phyloP scores from a whole-genome alignment of 2,329 filamentous ascomycete species.

The Trichoderma semiorbis region DNA sequence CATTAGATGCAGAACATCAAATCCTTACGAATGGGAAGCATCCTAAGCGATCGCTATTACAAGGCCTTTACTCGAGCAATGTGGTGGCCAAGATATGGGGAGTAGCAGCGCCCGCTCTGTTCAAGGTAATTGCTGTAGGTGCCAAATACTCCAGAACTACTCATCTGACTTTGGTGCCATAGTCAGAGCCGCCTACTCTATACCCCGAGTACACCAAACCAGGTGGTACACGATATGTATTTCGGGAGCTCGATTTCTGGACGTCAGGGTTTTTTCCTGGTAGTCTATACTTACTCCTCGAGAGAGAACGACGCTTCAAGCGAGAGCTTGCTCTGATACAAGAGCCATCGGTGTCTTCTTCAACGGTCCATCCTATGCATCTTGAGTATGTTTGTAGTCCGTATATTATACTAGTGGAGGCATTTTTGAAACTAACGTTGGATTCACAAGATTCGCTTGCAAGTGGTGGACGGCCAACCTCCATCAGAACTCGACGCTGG shows the following conservation, averaged over 20 bases:
- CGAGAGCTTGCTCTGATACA: background rate
- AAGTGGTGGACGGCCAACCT: background rate
- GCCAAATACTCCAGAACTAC: rapidly evolving
- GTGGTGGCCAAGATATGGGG: background rate
- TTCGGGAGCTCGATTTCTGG: background rate
- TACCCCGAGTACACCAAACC: background rate
- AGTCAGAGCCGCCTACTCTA: background rate
- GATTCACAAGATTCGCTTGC: background rate
- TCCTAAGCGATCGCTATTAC: background rate
- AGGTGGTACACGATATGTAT: background rate
- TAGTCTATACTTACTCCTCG: background rate
- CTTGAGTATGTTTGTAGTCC: background rate
- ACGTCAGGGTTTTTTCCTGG: background rate
- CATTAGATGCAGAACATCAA: background rate
- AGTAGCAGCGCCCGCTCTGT: background rate
- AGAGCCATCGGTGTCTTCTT: background rate
- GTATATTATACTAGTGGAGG: background rate
- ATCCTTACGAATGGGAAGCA: background rate
- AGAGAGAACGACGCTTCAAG: background rate
- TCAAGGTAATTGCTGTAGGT: background rate
- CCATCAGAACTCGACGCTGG: background rate
- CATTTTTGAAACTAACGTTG: background rate
- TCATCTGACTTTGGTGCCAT: background rate
- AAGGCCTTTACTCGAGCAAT: background rate
- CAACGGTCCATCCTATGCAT: background rate